Conservation (phyloP, 129 eudicot species). For the Tagetes erecta region DNA sequence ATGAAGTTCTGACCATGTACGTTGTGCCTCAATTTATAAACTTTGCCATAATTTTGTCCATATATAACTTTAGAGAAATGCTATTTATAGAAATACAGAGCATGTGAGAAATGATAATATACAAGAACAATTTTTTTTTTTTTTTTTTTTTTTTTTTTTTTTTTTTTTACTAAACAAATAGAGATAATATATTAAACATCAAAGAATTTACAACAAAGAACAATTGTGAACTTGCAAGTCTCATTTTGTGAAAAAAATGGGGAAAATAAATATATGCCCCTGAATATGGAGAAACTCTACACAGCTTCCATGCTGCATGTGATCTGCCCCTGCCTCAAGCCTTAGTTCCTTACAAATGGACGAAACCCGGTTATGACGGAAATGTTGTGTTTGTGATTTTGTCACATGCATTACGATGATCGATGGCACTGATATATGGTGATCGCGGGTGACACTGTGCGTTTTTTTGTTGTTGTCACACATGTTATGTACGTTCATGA, state of each 20-base stretch:
- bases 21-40: background rate
- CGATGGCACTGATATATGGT: too few species aligned
- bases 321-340: slow-evolving; percentile 30
- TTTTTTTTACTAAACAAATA: too few species aligned
- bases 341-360: background rate
- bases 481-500: too few species aligned
- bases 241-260: slow-evolving; percentile 29
- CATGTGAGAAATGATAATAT: slow-evolving; percentile 13
- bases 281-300: slow-evolving; percentile 20
- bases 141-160: too few species aligned
- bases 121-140: background rate
- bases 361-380: background rate
- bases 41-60: slow-evolving; percentile 17
- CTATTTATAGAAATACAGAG: background rate
- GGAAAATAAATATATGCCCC: slow-evolving; percentile 20
- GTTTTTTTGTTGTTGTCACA: too few species aligned
- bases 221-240: slow-evolving; percentile 17
- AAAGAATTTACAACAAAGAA: too few species aligned
- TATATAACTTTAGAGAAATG: background rate
- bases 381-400: background rate
- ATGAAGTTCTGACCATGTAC: background rate
- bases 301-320: slow-evolving; percentile 30
- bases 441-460: too few species aligned
- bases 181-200: too few species aligned
- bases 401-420: too few species aligned